Evolutionary conservation across 2,329 filamentous ascomycete genomes (phyloP), one percentile per base, ranked within the genome.

Genomic region (Epichloe elymi): DNA sequence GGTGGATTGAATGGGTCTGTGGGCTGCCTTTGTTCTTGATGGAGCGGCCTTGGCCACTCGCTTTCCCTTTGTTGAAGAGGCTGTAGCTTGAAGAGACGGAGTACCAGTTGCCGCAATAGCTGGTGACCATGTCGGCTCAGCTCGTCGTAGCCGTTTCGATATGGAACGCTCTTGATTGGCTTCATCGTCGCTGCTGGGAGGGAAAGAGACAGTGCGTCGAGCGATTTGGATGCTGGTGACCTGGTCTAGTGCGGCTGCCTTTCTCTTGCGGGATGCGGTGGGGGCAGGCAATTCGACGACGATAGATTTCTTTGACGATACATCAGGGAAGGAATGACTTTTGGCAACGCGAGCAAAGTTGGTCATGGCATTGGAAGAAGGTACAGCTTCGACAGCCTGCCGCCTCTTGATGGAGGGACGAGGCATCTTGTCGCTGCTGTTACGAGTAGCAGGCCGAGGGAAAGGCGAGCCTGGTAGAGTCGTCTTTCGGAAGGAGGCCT

Each of bases 271-370:
- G 14, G 67, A 60, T 8, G 57, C 43, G 44, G 39, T 20, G 23
- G 51, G 48, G 51, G 60, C 42, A 37, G 58, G 49, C 46, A 66
- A 62, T 38, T 62, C 57, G 26, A 58, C 54, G 52, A 58, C 51
- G 46, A 57, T 53, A 20, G 57, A 57, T 26, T 70, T 69, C 56
- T 73, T 71, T 36, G 59, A 42, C 8, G 65, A 57, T n/a, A 51
- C 40, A 42, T 61, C 60, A 15, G 54, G 53, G 19, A 59, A 55
- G 17, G 54, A 51, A 19, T 63, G 57, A 20, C 60, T 59, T 62
- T 78, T 78, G 36, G 73, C 75, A 46, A 76, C 62, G 49, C 73
- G 74, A 44, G 69, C 58, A 58, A 75, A 77, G 59, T 56, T 67
- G 63, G 60, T 65, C 50, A 77, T 75, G 55, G 61, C 53, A 23